A percentile compares a stretch with the other conserved stretches of the same genome.
Evolutionary conservation across 495 filamentous ascomycete species (phyloP).

Genomic region (Daldinia childiae): DNA sequence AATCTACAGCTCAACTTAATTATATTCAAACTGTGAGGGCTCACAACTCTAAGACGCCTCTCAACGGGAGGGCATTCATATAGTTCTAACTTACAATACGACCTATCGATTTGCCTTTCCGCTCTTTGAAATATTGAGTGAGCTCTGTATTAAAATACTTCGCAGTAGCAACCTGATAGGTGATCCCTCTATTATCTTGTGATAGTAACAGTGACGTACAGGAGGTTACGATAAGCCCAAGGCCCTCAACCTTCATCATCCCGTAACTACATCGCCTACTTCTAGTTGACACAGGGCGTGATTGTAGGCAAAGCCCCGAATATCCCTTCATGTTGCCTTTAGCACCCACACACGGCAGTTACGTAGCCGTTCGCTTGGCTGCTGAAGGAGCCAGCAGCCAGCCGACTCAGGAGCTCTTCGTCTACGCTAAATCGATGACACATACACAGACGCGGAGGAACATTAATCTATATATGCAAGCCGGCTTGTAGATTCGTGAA

Average conservation of each 20-base stretch:
- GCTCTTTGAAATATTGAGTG: background rate
- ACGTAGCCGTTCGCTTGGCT: background rate
- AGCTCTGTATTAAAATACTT: background rate
- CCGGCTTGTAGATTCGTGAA: background rate
- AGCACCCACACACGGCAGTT: background rate
- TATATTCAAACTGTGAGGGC: background rate
- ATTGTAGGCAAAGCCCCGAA: background rate
- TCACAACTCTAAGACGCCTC: background rate
- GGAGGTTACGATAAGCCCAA: background rate
- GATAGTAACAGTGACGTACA: background rate
- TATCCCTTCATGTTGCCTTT: background rate
- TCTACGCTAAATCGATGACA: background rate
- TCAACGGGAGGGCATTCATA: background rate
- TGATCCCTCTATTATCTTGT: background rate
- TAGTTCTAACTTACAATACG: background rate
- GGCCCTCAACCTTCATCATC: background rate
- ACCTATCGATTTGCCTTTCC: background rate
- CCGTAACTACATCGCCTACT: background rate
- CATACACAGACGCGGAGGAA: background rate
- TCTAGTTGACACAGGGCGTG: background rate
- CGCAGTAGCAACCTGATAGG: background rate
- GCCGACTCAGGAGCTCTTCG: background rate
- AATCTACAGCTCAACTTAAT: background rate
- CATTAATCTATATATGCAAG: background rate
- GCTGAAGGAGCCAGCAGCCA: background rate